phyloP scores from a whole-genome alignment of 805 yeast species.

The Sugiyamaella boreocaroliniensis region DNA sequence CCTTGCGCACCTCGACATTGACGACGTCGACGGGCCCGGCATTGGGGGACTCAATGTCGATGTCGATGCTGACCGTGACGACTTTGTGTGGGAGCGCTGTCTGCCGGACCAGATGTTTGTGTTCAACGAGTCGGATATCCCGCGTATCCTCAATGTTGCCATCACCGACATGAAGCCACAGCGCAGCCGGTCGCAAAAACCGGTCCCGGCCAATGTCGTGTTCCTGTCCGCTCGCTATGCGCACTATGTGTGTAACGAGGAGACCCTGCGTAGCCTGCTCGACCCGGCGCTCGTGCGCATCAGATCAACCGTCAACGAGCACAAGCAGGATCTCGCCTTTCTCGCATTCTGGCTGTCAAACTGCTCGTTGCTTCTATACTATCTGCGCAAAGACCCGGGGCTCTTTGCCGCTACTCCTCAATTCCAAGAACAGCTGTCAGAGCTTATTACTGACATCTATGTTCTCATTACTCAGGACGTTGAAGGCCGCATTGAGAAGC shows the following conservation, averaged over 20 bases:
- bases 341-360: slow-evolving; percentile 84
- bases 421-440: slow-evolving; percentile 26
- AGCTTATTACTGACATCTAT: slow-evolving; percentile 30
- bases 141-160: slow-evolving; percentile 33
- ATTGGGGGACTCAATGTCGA: slow-evolving; percentile 5
- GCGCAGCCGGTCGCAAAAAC: slow-evolving; percentile 32
- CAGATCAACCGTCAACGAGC: slow-evolving; percentile 27
- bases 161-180: slow-evolving; percentile 33
- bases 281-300: slow-evolving; percentile 31
- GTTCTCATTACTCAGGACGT: slow-evolving; percentile 31
- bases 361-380: slow-evolving; percentile 68
- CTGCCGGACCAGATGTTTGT: slow-evolving; percentile 37
- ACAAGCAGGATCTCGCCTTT: slow-evolving; percentile 34
- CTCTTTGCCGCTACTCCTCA: slow-evolving; percentile 26
- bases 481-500: slow-evolving; percentile 31
- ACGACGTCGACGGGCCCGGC: slow-evolving; percentile 6
- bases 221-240: slow-evolving; percentile 37
- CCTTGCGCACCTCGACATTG: slow-evolving; percentile 19
- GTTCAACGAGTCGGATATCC: slow-evolving; percentile 32
- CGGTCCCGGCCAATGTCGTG: slow-evolving; percentile 38
- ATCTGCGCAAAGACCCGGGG: slow-evolving; percentile 58
- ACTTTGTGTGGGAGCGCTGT: slow-evolving; percentile 37
- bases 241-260: slow-evolving; percentile 30
- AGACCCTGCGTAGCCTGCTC: slow-evolving; percentile 28
- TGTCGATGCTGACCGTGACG: slow-evolving; percentile 15